Evolutionary conservation across 768 basidiomycete species (phyloP), one percentile per base, ranked within the genome.

Genomic region (Amanita rubescens): DNA sequence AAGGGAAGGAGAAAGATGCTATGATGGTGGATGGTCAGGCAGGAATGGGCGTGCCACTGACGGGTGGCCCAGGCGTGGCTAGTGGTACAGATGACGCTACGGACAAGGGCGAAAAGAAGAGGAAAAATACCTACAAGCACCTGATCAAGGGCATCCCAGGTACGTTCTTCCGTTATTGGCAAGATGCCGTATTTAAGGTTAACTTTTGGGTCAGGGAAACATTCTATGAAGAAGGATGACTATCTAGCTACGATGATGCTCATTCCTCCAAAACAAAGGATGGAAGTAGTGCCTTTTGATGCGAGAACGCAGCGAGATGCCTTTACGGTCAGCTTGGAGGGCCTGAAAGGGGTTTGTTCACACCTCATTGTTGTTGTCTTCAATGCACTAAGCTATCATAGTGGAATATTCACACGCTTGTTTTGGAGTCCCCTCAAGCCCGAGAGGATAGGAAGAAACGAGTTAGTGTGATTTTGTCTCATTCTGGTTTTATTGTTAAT

Each of bases 221-320:
- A 90, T 58, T 85, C 87, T 25, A 74, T 79, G 75, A 88, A 87
- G 72, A 90, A 85, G 65, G 87, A 90, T 60, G 81, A 85, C 55
- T 87, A 80, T 66, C 67, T 90, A 47, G 75, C 74, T 35, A 80
- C 70, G 1, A 80, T 80, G 58, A 86, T 90, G 72, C 73, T 78
- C 59, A 72, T 75, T 10, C 87, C 87, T 4, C 81, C 84, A 55
- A 89, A 89, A 65, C 85, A 88, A 61, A 78, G 78, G 55, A 76
- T 81, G 52, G 69, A 71, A 46, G 85, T 90, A 56, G 63, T 64
- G 30, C 77, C 74, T 12, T 87, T 90, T 61, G 87, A 88, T 65
- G 61, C 63, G 38, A 76, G 73, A 60, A 87, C 86, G 2, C 84
- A 87, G 58, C 75, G 74, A 55, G 85, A 88, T 58, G 86, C 85